Evolutionary conservation across 495 filamentous ascomycete genomes (phyloP).

Genomic region (Sphaerosporella brunnea): DNA sequence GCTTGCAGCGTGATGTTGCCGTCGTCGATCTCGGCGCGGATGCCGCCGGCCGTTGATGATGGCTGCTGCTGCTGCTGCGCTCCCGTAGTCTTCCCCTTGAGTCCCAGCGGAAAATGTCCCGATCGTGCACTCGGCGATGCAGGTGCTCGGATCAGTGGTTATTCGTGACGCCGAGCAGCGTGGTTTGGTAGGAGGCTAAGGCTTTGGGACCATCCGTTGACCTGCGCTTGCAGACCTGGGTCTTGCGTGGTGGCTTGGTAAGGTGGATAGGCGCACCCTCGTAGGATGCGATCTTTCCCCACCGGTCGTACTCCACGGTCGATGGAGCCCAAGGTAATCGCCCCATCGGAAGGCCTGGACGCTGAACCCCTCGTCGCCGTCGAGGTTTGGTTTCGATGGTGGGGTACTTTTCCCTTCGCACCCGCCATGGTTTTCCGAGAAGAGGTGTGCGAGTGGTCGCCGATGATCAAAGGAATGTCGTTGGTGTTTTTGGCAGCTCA

Average conservation of each 20-base stretch:
- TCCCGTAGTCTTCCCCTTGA: conserved; percentile 40
- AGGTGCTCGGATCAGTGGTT: too few relatives aligned
- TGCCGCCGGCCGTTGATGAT: conserved; percentile 40
- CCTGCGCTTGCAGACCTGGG: conserved; percentile 32
- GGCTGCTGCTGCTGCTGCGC: conserved; percentile 29
- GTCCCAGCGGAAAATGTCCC: conserved; percentile 36
- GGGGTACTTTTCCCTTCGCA: conserved; percentile 36
- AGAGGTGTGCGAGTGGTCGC: conserved; percentile 44
- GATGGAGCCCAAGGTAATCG: conserved; percentile 42
- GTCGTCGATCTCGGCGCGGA: conserved; percentile 38
- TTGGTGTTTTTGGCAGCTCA: conserved; percentile 34
- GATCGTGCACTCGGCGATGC: conserved; percentile 37
- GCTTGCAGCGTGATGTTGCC: conserved; percentile 36
- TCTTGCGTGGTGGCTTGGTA: conserved; percentile 38
- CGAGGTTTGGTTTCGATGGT: conserved; percentile 37
- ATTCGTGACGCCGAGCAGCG: conserved; percentile 33
- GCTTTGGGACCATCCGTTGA: conserved; percentile 35
- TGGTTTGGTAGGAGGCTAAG: conserved; percentile 34
- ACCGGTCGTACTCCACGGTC: conserved; percentile 36
- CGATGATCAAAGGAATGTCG: conserved; percentile 36
- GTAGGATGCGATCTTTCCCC: conserved; percentile 38
- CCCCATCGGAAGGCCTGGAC: conserved; percentile 41
- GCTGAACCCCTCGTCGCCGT: conserved; percentile 44
- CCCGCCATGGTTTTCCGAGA: conserved; percentile 33
- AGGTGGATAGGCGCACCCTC: conserved; percentile 40